Evolutionary conservation across 768 basidiomycete genomes (phyloP), one percentile per base, ranked within the genome.

Genomic region (Tricholoma hemisulphureum): DNA sequence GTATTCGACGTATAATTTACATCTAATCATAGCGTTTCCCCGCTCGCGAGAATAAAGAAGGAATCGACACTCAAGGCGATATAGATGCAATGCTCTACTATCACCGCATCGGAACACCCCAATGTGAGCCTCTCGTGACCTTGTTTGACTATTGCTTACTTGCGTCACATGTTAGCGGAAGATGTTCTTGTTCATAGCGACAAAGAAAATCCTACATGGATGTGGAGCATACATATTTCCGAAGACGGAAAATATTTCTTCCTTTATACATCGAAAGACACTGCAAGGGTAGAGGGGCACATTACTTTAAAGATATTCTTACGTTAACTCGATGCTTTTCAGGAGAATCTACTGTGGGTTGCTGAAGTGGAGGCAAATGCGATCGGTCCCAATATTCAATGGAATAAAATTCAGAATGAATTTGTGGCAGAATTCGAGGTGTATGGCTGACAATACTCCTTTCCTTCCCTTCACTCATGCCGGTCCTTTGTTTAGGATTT

Each of bases 331-430:
- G 28, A 54, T 35, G 8, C 48, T 10, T 26, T 21, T n/a, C 60
- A 91, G 89, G 86, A 84, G 83, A 87, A 89, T 65, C 68, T 85
- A 9, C 68, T 91, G 2, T 92, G 90, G 89, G 77, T 92, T 46
- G 81, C 87, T 6, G 84, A 91, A 61, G 76, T 91, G 7, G 66
- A 81, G 46, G 74, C 82, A 48, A 78, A 83, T 55, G 75, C 80
- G 55, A 86, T 91, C 23, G 84, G 83, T 8, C 76, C 76, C 51
- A 77, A 88, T 57, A 82, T 93, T 65, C 77, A 81, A 61, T 93
- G 91, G 90, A 76, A 79, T 60, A 90, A 89, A 70, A 59, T 93
- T 31, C 71, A 89, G 45, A 71, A 89, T 63, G 77, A 83, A n/a
- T 93, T 84, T 69, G 83, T 85, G 5, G 81, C 86, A 1, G 80